Conservation (phyloP, 2,329 filamentous ascomycete genomes). For the Mycosphaerella sp. region DNA sequence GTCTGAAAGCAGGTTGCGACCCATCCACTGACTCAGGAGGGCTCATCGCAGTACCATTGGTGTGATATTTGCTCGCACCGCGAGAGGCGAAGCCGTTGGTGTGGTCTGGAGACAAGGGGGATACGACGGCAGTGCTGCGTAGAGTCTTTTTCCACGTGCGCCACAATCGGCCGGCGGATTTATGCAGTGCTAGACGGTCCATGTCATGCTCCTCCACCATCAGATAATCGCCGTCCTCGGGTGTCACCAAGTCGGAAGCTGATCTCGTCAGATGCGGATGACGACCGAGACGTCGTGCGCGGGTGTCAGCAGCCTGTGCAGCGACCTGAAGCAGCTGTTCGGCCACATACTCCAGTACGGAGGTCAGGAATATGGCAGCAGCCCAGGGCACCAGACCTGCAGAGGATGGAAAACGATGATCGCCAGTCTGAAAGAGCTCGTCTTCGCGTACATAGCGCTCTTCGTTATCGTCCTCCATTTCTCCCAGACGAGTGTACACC, state of each 20-base stretch:
- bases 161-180: constrained; percentile 84
- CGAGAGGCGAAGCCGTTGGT: constrained; percentile 14
- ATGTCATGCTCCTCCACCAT: constrained; percentile 82
- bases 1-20: constrained; percentile 19
- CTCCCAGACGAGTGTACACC: constrained; percentile 94
- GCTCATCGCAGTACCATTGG: constrained; percentile 15
- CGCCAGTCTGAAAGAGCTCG: constrained; percentile 55
- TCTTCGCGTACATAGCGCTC: constrained; percentile 81
- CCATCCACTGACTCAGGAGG: constrained; percentile 21
- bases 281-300: constrained; percentile 42
- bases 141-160: constrained; percentile 88
- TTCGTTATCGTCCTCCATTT: constrained; percentile 97
- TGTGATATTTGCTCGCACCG: constrained; percentile 15
- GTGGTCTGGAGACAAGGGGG: constrained; percentile 13
- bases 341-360: constrained; percentile 87
- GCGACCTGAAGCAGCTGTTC: constrained; percentile 86
- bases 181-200: constrained; percentile 85
- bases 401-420: constrained; percentile 48
- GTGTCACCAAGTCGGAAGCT: constrained; percentile 19
- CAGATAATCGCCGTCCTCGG: constrained; percentile 7
- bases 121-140: constrained; percentile 36
- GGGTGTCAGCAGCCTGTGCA: constrained; percentile 72
- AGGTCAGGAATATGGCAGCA: constrained; percentile 91
- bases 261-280: constrained; percentile 21
- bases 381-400: constrained; percentile 66